phyloP scores from a whole-genome alignment of 140 eudicot genomes.

The Anethum foeniculum region DNA sequence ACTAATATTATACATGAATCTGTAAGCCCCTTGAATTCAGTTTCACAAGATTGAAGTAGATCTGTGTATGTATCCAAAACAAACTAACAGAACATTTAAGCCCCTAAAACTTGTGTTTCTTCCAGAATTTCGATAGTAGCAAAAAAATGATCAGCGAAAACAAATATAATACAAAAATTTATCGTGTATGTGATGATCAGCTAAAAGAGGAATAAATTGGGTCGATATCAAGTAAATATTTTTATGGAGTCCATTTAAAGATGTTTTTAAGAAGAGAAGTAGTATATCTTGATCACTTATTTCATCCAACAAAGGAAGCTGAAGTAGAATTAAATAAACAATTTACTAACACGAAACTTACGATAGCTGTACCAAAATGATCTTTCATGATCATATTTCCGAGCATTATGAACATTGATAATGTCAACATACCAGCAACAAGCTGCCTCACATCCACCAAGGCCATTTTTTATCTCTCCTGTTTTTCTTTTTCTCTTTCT shows the following conservation, averaged over 20 bases:
- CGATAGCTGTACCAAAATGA: conserved; percentile 52
- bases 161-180: not conserved
- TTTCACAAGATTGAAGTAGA: not conserved
- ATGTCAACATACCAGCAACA: conserved; percentile 60
- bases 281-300: not conserved
- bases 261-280: not conserved
- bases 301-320: not conserved
- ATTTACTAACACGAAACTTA: not conserved
- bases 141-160: not conserved
- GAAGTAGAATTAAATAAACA: not conserved
- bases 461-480: conserved; percentile 8
- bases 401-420: conserved; percentile 81
- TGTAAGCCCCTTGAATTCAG: not conserved
- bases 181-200: not conserved
- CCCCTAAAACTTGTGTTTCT: not conserved
- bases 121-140: not conserved
- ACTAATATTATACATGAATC: not conserved
- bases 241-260: not conserved
- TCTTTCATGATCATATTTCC: conserved; percentile 76
- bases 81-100: not conserved
- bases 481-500: too few relatives aligned
- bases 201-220: not conserved
- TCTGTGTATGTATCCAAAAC: not conserved
- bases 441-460: conserved; percentile 58
- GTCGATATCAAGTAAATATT: not conserved